Evolutionary conservation across 2,329 filamentous ascomycete species (phyloP).

Genomic region (Aspergillus sergii): DNA sequence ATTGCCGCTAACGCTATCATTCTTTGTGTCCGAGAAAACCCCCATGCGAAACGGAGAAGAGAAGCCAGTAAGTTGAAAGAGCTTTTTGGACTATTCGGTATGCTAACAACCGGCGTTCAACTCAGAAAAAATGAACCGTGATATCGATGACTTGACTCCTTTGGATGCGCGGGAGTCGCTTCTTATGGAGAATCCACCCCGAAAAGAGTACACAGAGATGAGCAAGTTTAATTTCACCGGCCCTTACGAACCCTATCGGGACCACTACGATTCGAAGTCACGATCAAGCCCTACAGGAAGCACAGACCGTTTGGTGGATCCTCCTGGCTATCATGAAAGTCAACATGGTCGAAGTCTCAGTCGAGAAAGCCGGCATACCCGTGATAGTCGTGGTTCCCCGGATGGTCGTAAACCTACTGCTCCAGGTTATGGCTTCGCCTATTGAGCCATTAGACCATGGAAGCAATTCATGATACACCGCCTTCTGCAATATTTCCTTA

Average conservation of each 20-base stretch:
- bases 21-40: constrained; percentile 81
- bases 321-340: constrained; percentile 29
- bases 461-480: constrained; percentile 8
- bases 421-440: constrained; percentile 39
- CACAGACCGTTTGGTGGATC: constrained; percentile 37
- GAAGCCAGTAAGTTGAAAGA: constrained; percentile 72
- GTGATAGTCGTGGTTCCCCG: constrained; percentile 32
- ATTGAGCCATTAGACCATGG: constrained; percentile 21
- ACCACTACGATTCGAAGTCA: constrained; percentile 27
- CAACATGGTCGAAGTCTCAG: constrained; percentile 30
- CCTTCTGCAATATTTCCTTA: constrained; percentile 7
- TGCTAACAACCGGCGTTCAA: constrained; percentile 16
- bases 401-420: constrained; percentile 33
- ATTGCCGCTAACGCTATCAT: constrained; percentile 89
- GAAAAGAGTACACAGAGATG: constrained; percentile 37
- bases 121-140: constrained; percentile 73
- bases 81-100: background rate
- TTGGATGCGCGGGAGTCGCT: constrained; percentile 73
- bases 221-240: constrained; percentile 45
- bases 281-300: constrained; percentile 34
- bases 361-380: constrained; percentile 27
- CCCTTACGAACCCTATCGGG: constrained; percentile 45
- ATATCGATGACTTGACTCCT: constrained; percentile 80
- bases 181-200: constrained; percentile 64
- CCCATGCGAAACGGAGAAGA: constrained; percentile 84